Evolutionary conservation across 768 basidiomycete genomes (phyloP).

Genomic region (Rhizopogon vulgaris): DNA sequence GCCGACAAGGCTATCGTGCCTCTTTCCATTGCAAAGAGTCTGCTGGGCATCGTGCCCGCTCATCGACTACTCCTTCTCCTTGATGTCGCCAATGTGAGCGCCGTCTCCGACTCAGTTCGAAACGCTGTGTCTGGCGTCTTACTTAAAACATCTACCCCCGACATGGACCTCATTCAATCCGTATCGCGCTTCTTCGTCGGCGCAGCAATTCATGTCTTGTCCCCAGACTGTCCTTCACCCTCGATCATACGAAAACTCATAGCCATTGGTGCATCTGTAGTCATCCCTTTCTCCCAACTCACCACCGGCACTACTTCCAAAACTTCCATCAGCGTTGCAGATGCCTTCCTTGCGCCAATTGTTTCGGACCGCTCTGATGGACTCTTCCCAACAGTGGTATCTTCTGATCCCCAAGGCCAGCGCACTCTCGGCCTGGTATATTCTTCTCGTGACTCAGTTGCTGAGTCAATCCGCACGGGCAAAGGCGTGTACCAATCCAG

Average conservation of each 20-base stretch:
- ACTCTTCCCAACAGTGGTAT: constrained; percentile 88
- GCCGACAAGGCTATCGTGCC: constrained; percentile 76
- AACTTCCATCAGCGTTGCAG: constrained; percentile 64
- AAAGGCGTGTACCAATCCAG: constrained; percentile 95
- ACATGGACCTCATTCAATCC: constrained; percentile 72
- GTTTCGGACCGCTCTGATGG: constrained; percentile 86
- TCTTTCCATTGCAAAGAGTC: constrained; percentile 55
- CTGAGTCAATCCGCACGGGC: constrained; percentile 81
- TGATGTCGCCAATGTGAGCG: constrained; percentile 65
- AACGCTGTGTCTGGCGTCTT: constrained; percentile 74
- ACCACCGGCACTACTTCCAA: constrained; percentile 49
- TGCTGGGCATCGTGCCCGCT: constrained; percentile 62
- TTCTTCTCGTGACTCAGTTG: constrained; percentile 82
- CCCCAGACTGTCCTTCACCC: constrained; percentile 46
- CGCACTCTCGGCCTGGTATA: constrained; percentile 90
- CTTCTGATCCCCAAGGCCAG: constrained; percentile 58
- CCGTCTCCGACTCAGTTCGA: constrained; percentile 69
- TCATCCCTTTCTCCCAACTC: constrained; percentile 69
- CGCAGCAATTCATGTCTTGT: constrained; percentile 57
- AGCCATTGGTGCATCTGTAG: constrained; percentile 54
- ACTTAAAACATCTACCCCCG: constrained; percentile 55
- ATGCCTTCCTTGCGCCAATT: constrained; percentile 81
- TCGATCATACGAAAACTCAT: constrained; percentile 56
- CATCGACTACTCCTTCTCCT: constrained; percentile 73
- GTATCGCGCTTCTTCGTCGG: constrained; percentile 68